A percentile compares a stretch with the other conserved stretches of the same genome.
Evolutionary conservation across 2,329 filamentous ascomycete genomes (phyloP).

Genomic region (Penicillium polonicum): DNA sequence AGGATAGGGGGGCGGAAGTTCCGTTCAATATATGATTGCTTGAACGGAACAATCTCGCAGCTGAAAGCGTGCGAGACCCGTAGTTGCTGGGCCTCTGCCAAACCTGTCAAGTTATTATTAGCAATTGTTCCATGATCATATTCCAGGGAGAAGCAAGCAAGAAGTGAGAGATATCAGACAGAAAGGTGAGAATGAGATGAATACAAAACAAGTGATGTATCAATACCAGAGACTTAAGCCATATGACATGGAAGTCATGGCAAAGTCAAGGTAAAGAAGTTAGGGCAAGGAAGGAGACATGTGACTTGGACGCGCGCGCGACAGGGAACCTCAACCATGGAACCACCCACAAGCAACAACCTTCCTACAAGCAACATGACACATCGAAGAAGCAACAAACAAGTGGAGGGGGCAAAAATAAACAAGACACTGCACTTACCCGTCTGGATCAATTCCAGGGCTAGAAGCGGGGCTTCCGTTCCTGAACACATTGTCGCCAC

Average conservation of each 20-base stretch:
- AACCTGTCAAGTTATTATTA: conserved; percentile 1
- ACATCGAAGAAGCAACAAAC: not conserved
- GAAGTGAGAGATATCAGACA: not conserved
- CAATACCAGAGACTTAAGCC: not conserved
- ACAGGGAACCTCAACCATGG: not conserved
- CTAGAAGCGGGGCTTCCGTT: conserved; percentile 71
- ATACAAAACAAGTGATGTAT: not conserved
- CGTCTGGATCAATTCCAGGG: conserved; percentile 57
- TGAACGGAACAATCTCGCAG: conserved; percentile 62
- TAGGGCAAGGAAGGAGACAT: conserved; percentile 1
- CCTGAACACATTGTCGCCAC: conserved; percentile 76
- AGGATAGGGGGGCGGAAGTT: conserved; percentile 56
- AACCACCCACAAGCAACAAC: not conserved
- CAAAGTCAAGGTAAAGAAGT: not conserved
- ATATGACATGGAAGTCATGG: too few species aligned
- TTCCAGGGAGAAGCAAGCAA: conserved; percentile 31
- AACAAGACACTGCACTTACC: conserved; percentile 30
- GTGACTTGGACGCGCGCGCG: not conserved
- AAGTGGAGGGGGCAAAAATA: not conserved
- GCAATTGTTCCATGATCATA: conserved; percentile 20
- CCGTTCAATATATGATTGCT: conserved; percentile 63
- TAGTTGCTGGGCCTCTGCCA: conserved; percentile 34
- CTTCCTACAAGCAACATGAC: not conserved
- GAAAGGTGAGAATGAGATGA: not conserved
- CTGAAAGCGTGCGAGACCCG: conserved; percentile 58